Base-by-base conservation (phyloP, 2,329 filamentous ascomycete genomes). In the Apiospora rasikravindrae region DNA sequence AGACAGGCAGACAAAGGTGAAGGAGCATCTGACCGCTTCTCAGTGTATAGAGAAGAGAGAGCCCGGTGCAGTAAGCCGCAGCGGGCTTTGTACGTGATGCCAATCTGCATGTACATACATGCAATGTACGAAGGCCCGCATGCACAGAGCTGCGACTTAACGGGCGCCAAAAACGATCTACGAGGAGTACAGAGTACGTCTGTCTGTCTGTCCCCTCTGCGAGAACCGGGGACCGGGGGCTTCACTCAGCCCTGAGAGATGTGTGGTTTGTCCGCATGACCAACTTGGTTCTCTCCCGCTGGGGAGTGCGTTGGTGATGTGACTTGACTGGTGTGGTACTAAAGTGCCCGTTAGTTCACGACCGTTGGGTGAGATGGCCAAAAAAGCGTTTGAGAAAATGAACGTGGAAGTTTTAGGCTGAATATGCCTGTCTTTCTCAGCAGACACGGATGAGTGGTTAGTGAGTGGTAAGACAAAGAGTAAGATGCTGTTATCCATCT, bases 1-100 rank as follows among this genome's bases (percentile, higher is more conserved):
- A 64, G 33, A 13, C 33, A 64, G 57, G 57, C 57, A 64, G 57
- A 64, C 57, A 64, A 64, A 64, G 57, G 57, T 64, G 33, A 64
- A 40, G 33, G 33, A 40, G n/a, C 22, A 33, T 11, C 33, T 64
- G 57, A 64, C 57, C 57, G 57, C 57, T 22, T 37, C 53, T 6
- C 53, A 61, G 29, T 22, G 16, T 29, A 16, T 61, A 37, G 53
- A 37, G 19, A 61, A 37, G 53, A 61, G 29, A 37, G 8, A 61
- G 53, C 29, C 53, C 37, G 53, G 29, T 61, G 53, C 53, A 61
- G 53, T 61, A 61, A 61, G 53, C 19, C 53, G 53, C 53, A 61
- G 53, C 26, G 29, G 26, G 24, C 2, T 57, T 57, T 29, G 53
- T 61, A 61, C 29, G 53, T 64, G 57, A 64, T n/a, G 57, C 22